Evolutionary conservation across 495 filamentous ascomycete genomes (phyloP).

Genomic region (Aspergillus ellipticus): DNA sequence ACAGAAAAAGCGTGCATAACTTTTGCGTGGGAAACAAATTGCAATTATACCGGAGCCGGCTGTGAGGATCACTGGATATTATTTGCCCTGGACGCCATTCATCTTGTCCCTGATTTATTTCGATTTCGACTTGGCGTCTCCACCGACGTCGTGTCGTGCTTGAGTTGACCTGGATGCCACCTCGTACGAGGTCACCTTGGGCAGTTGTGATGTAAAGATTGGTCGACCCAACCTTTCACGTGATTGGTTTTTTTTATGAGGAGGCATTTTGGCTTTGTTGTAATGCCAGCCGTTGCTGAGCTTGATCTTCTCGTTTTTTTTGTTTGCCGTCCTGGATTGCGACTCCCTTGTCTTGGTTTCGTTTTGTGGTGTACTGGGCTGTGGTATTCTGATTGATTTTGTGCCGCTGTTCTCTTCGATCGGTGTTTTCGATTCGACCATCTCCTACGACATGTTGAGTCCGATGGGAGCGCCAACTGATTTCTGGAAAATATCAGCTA

Average conservation of each 20-base stretch:
- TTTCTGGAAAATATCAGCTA: slow-evolving; percentile 23
- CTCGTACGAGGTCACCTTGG: slow-evolving; percentile 5
- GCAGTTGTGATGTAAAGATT: slow-evolving; percentile 27
- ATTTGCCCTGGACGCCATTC: slow-evolving; percentile 19
- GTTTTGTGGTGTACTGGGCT: slow-evolving; percentile 32
- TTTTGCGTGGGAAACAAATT: slow-evolving; percentile 19
- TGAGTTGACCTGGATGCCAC: slow-evolving; percentile 11
- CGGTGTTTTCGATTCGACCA: slow-evolving; percentile 19
- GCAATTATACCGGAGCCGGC: slow-evolving; percentile 17
- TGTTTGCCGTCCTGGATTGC: slow-evolving; percentile 13
- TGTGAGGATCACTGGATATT: slow-evolving; percentile 20
- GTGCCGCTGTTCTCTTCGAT: slow-evolving; percentile 14
- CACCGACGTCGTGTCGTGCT: slow-evolving; percentile 13
- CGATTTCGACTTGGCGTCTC: slow-evolving; percentile 7
- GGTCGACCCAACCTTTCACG: slow-evolving; percentile 16
- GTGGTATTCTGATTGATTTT: slow-evolving; percentile 20
- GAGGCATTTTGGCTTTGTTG: slow-evolving; percentile 32
- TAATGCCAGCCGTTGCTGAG: slow-evolving; percentile 19
- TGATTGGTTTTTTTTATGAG: slow-evolving; percentile 26
- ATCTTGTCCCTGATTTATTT: slow-evolving; percentile 16
- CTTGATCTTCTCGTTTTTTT: slow-evolving; percentile 11
- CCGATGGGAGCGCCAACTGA: slow-evolving; percentile 23
- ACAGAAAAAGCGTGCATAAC: slow-evolving; percentile 20
- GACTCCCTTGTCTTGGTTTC: slow-evolving; percentile 12
- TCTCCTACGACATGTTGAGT: slow-evolving; percentile 25